Evolutionary conservation across 2,329 filamentous ascomycete species (phyloP).

Genomic region (Penicillium sp.): DNA sequence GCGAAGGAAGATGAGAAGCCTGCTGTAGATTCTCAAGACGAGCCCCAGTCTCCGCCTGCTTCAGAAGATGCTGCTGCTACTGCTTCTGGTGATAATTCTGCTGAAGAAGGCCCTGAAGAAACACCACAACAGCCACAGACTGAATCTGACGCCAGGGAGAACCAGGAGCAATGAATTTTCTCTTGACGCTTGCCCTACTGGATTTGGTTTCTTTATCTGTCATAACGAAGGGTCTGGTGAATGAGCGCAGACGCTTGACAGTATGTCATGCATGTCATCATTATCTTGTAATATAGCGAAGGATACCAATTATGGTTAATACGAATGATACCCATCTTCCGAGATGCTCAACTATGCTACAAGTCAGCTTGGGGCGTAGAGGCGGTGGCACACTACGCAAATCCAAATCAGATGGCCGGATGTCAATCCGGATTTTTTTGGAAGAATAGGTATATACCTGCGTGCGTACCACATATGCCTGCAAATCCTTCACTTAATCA

Average conservation of each 20-base stretch:
- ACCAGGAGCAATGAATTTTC: no score
- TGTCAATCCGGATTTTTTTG: no score
- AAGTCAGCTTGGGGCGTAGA: no score
- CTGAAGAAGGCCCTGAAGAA: slow-evolving; percentile 9
- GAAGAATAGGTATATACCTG: no score
- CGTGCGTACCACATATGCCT: no score
- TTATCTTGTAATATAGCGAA: slow-evolving; percentile 21
- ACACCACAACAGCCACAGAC: slow-evolving; percentile 5
- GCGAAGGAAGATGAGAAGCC: background rate
- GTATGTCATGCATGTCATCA: slow-evolving; percentile 7
- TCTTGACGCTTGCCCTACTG: background rate
- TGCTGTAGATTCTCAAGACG: slow-evolving; percentile 7
- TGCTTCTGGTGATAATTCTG: background rate
- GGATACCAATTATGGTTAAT: slow-evolving; percentile 20
- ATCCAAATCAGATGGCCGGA: no score
- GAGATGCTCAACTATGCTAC: background rate
- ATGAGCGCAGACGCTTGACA: slow-evolving; percentile 4
- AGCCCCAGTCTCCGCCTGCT: background rate
- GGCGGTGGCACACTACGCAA: no score
- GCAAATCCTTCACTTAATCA: no score
- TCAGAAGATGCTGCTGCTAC: slow-evolving; percentile 2
- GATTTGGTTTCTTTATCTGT: background rate
- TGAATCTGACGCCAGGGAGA: background rate
- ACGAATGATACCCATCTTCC: slow-evolving; percentile 22
- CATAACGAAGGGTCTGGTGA: slow-evolving; percentile 7